Percentiles rank a stretch among this genome's conserved stretches.
These are phyloP conservation scores for Zygoascus biomembranicola DNA, from an alignment of 805 yeast species.

Conservation along the genomic window DNA sequence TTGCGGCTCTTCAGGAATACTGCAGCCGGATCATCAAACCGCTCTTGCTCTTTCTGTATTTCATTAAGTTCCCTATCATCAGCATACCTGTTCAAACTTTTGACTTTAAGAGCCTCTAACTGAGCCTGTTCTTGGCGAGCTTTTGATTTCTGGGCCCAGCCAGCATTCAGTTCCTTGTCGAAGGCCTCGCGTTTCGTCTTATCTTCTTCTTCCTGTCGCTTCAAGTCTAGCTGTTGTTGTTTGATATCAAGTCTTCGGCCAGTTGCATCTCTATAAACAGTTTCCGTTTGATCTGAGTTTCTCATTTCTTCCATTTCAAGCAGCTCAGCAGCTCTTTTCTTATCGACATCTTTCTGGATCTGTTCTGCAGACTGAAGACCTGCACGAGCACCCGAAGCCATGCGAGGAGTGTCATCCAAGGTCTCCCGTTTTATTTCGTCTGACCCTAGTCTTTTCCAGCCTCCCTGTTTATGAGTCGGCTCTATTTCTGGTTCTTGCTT, in stretches of 20 bases:
- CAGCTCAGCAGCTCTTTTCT: slow-evolving; percentile 24
- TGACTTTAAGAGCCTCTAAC: slow-evolving; percentile 22
- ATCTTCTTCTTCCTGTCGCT: slow-evolving; percentile 19
- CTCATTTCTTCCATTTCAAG: slow-evolving; percentile 18
- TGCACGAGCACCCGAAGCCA: slow-evolving; percentile 18
- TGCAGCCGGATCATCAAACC: slow-evolving; percentile 58
- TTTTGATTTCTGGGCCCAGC: slow-evolving; percentile 20
- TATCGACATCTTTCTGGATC: slow-evolving; percentile 31
- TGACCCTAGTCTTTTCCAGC: slow-evolving; percentile 20
- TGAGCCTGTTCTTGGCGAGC: slow-evolving; percentile 24
- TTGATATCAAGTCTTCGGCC: slow-evolving; percentile 47
- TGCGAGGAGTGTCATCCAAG: slow-evolving; percentile 1
- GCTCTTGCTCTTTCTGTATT: slow-evolving; percentile 27
- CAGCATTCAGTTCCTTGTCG: slow-evolving; percentile 14
- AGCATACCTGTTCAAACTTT: slow-evolving; percentile 21
- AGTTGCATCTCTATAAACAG: slow-evolving; percentile 53
- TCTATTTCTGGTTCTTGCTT: not conserved
- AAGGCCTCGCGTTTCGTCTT: slow-evolving; percentile 10
- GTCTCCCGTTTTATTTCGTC: slow-evolving; percentile 2
- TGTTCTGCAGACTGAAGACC: slow-evolving; percentile 44
- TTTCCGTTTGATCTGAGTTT: slow-evolving; percentile 40
- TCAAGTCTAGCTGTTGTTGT: slow-evolving; percentile 22
- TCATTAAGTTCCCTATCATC: slow-evolving; percentile 35
- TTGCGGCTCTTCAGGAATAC: slow-evolving; percentile 30
- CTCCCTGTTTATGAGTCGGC: slow-evolving; percentile 17